Conservation (phyloP, 805 yeast genomes). For the Metschnikowia proteae region DNA sequence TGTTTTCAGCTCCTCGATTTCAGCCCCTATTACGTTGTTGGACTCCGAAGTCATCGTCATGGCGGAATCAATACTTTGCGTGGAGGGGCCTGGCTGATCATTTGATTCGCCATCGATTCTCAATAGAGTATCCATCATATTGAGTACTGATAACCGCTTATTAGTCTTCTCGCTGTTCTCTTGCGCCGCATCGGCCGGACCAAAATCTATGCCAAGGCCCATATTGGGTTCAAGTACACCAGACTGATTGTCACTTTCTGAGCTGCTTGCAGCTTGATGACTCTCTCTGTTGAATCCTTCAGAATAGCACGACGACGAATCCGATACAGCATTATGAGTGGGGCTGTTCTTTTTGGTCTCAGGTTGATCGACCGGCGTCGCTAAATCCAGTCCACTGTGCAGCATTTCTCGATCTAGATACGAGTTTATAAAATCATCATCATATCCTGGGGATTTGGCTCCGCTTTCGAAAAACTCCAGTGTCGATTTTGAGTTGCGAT, state of each 20-base stretch:
- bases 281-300: background rate
- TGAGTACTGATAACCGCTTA: constrained; percentile 2
- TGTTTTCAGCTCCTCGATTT: background rate
- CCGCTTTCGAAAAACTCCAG: constrained; percentile 1
- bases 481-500: background rate
- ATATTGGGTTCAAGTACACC: background rate
- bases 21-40: background rate
- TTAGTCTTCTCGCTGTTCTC: background rate
- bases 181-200: background rate
- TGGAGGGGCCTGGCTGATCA: background rate
- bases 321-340: background rate
- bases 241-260: background rate
- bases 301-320: background rate
- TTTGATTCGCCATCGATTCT: background rate
- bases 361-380: background rate
- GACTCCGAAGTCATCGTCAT: background rate
- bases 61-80: background rate
- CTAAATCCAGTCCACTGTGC: background rate
- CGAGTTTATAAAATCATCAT: constrained; percentile 16
- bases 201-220: constrained; percentile 5
- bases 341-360: background rate
- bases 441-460: constrained; percentile 15
- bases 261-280: background rate
- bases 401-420: constrained; percentile 14
- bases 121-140: constrained; percentile 5